Evolutionary conservation across 2,329 filamentous ascomycete genomes (phyloP), one percentile per base, ranked within the genome.

Genomic region (Penicillium oxalicum): DNA sequence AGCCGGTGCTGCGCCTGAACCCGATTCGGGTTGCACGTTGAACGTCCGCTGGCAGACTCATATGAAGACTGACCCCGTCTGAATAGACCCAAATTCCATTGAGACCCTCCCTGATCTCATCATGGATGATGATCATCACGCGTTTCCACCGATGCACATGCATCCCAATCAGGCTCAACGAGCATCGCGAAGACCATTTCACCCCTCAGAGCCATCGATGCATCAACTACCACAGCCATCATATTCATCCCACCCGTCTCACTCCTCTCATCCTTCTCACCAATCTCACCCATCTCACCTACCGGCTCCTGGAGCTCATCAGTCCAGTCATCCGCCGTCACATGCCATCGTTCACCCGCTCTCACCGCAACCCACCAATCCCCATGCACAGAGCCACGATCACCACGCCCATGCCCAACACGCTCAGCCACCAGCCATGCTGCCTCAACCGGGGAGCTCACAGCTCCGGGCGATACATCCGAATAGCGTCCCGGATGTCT

Each of bases 91-190:
- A 32, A 59, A 55, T 39, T 56, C 56, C 6, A 47, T 63, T 49
- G 58, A 64, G 44, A 54, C 55, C 9, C 47, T 61, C 9, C 60
- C 55, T 9, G 59, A 63, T 44, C 50, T 60, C 11, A 57, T 63
- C 33, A 51, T 61, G n/a, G 59, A 62, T 41, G 62, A 65, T 28
- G 49, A 49, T 6, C 54, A 53, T 5, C 50, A 57, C 13, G 11
- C 43, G 2, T 57, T 63, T 43, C 48, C 57, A 11, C 37, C 29
- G 8, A 32, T 60, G 36, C 33, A 45, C 36, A 51, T 58, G 45
- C 53, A 55, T 27, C 40, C 36, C 40, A 37, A 36, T 9, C 49
- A 44, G 32, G 26, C 44, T 7, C 27, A 33, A 34, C 50, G 40
- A 45, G 5, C 51, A 32, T 7, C 29, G 7, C 7, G 29, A 11